Conservation (phyloP, 345 rosid genomes). For the Anastatica hierochuntica region DNA sequence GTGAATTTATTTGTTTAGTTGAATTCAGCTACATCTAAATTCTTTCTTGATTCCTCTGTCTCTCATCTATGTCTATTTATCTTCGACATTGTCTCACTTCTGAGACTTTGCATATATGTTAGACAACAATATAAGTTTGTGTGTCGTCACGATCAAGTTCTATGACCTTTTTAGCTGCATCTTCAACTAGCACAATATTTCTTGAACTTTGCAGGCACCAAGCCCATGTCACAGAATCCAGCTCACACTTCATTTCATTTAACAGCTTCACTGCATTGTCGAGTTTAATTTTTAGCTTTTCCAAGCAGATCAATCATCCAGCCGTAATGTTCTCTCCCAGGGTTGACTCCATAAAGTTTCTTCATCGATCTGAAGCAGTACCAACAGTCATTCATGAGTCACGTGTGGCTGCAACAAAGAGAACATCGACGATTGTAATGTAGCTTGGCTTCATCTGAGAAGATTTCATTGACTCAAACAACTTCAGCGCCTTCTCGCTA, state of each 20-base stretch:
- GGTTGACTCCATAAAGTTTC: slow-evolving; percentile 46
- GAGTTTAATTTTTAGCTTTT: neutral
- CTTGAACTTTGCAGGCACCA: neutral
- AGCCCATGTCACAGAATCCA: slow-evolving; percentile 21
- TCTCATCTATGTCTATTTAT: slow-evolving; percentile 39
- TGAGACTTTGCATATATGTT: slow-evolving; percentile 62
- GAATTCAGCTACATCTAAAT: slow-evolving; percentile 75
- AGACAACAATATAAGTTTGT: slow-evolving; percentile 58
- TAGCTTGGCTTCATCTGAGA: slow-evolving; percentile 48
- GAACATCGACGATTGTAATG: slow-evolving; percentile 48
- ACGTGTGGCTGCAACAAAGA: slow-evolving; percentile 73
- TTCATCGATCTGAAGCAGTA: slow-evolving; percentile 52
- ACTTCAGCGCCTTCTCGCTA: slow-evolving; percentile 46
- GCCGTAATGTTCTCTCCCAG: slow-evolving; percentile 59
- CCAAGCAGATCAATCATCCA: slow-evolving; percentile 78
- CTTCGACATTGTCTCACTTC: slow-evolving; percentile 33
- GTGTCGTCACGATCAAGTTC: neutral
- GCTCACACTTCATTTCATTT: neutral
- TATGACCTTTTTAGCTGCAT: neutral
- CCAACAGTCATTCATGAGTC: slow-evolving; percentile 56
- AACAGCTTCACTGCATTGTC: neutral
- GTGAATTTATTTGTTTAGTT: slow-evolving; percentile 53
- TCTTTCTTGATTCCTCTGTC: slow-evolving; percentile 43
- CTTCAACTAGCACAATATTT: neutral
- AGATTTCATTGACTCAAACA: slow-evolving; percentile 45